phyloP scores from a whole-genome alignment of 495 filamentous ascomycete species.

The Patellaria atrata region DNA sequence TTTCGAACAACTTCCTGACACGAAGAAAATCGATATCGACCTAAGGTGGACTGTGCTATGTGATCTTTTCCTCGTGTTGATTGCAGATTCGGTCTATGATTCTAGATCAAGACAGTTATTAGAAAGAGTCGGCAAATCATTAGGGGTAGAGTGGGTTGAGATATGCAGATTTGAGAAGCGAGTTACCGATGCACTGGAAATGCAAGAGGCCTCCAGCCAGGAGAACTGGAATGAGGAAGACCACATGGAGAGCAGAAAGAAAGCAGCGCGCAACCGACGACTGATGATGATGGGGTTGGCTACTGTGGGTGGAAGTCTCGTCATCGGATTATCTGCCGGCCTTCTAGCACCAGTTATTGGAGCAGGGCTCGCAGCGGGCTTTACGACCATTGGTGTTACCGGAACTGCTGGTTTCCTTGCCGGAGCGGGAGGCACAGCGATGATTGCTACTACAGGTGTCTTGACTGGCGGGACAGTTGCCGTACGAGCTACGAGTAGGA shows the following conservation, averaged over 20 bases:
- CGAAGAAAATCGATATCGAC: constrained; percentile 83
- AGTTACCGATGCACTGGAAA: constrained; percentile 90
- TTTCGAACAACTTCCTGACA: constrained; percentile 65
- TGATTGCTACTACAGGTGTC: constrained; percentile 86
- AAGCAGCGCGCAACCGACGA: constrained; percentile 61
- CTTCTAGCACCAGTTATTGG: constrained; percentile 89
- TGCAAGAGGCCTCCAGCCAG: constrained; percentile 83
- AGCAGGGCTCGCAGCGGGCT: constrained; percentile 83
- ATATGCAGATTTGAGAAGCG: constrained; percentile 96
- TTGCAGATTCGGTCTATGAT: constrained; percentile 91
- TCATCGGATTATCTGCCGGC: constrained; percentile 91
- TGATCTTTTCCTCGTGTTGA: constrained; percentile 86
- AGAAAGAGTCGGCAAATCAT: constrained; percentile 62
- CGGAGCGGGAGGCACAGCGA: constrained; percentile 78
- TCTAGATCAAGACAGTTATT: constrained; percentile 73
- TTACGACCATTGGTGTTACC: constrained; percentile 84
- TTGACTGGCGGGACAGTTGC: constrained; percentile 76
- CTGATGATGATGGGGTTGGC: constrained; percentile 95
- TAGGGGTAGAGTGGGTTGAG: constrained; percentile 79
- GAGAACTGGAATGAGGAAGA: constrained; percentile 97
- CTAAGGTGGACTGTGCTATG: constrained; percentile 95
- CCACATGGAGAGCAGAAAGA: constrained; percentile 78
- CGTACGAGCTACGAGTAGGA: constrained; percentile 64
- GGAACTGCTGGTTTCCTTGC: constrained; percentile 83
- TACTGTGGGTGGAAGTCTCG: constrained; percentile 86